These are phyloP conservation scores for Amylostereum areolatum DNA, from an alignment of 1,284 basidiomycete genomes.

Conservation along the genomic window DNA sequence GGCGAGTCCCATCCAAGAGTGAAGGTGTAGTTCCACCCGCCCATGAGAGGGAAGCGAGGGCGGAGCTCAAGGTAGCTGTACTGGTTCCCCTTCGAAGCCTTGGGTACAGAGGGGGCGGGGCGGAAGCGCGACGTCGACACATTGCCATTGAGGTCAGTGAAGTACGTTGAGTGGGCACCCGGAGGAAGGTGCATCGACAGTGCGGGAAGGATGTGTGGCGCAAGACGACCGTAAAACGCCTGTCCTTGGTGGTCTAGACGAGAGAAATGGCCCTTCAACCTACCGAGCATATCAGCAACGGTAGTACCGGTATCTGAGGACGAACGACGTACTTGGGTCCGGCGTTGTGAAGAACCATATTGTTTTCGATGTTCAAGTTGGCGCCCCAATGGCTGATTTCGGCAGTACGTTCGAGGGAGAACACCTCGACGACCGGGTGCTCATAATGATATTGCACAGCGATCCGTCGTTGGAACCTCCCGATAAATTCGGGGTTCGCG, in stretches of 20 bases:
- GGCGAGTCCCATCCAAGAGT: conserved; percentile 91
- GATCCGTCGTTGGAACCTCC: conserved; percentile 58
- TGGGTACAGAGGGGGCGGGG: conserved; percentile 52
- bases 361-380: conserved; percentile 91
- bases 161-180: conserved; percentile 79
- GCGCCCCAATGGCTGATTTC: conserved; percentile 98
- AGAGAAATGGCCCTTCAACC: conserved; percentile 94
- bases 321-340: conserved; percentile 72
- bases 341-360: conserved; percentile 78
- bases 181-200: conserved; percentile 76
- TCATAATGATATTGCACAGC: conserved; percentile 79
- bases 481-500: conserved; percentile 46
- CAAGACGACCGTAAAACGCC: conserved; percentile 54
- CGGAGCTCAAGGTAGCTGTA: conserved; percentile 73
- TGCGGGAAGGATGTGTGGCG: conserved; percentile 69
- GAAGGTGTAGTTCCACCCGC: conserved; percentile 98
- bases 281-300: conserved; percentile 25
- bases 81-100: conserved; percentile 44
- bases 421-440: conserved; percentile 74
- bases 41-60: conserved; percentile 90
- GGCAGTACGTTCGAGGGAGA: conserved; percentile 67
- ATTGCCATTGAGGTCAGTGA: conserved; percentile 89
- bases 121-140: conserved; percentile 92
- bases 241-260: conserved; percentile 83
- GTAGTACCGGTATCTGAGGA: background rate